A percentile compares a stretch with the other conserved stretches of the same genome.
Evolutionary conservation across 176 grass and related monocot genomes (phyloP).

Genomic region (Phyllostachys edulis): DNA sequence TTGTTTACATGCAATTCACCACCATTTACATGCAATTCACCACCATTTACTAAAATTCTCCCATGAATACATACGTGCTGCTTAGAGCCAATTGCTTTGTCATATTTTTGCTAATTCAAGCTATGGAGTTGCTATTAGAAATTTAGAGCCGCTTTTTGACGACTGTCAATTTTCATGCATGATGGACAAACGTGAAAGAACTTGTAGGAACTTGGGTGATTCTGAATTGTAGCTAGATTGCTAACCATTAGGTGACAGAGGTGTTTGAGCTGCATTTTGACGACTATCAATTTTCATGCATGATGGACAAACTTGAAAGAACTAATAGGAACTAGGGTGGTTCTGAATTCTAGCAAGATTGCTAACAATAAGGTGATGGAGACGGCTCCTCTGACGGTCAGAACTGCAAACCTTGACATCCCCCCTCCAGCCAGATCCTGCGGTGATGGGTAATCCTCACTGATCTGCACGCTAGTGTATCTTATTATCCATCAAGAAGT

Average conservation of each 20-base stretch:
- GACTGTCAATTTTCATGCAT: constrained; percentile 11
- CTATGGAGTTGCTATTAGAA: neutral
- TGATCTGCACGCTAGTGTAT: neutral
- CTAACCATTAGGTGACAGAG: neutral
- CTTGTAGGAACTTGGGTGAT: neutral
- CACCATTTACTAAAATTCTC: neutral
- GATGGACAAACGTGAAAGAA: neutral
- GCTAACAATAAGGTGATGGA: neutral
- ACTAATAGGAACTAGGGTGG: neutral
- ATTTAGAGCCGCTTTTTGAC: neutral
- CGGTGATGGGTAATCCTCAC: neutral
- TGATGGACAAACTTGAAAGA: neutral
- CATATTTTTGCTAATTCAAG: neutral
- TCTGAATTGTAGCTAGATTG: neutral
- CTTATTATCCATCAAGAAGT: neutral
- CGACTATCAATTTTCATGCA: neutral
- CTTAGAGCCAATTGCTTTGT: neutral
- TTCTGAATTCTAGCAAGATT: neutral
- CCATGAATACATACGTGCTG: neutral
- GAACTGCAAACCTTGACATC: neutral
- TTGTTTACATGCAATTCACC: constrained; percentile 24
- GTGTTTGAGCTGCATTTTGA: neutral
- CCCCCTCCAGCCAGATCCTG: neutral
- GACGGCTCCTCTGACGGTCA: neutral
- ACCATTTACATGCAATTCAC: constrained; percentile 15